Evolutionary conservation across 2,329 filamentous ascomycete genomes (phyloP).

Genomic region (Penicillium sp.): DNA sequence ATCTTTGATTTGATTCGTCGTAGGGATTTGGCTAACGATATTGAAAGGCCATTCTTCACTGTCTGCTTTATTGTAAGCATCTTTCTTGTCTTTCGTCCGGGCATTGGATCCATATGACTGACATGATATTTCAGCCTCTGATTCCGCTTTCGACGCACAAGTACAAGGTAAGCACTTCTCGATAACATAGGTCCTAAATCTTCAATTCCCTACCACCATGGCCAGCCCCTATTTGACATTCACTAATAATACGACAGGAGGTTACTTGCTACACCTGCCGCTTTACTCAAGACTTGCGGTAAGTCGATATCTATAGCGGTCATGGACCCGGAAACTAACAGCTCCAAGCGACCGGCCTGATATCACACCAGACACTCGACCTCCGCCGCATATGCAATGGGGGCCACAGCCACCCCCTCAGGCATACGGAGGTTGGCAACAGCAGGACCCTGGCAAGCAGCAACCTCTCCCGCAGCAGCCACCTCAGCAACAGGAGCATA

Average conservation of each 20-base stretch:
- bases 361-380: slow-evolving; percentile 36
- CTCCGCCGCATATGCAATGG: slow-evolving; percentile 27
- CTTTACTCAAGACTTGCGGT: slow-evolving; percentile 38
- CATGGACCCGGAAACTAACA: background rate
- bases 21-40: slow-evolving; percentile 7
- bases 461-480: slow-evolving; percentile 10
- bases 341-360: slow-evolving; percentile 34
- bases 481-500: slow-evolving; percentile 15
- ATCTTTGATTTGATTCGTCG: background rate
- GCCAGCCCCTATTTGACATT: background rate
- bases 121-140: slow-evolving; percentile 28
- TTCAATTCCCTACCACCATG: background rate
- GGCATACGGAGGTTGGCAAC: slow-evolving; percentile 17
- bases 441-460: background rate
- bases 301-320: slow-evolving; percentile 3
- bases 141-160: slow-evolving; percentile 40
- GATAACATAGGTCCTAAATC: background rate
- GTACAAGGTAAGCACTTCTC: slow-evolving; percentile 30
- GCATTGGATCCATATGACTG: slow-evolving; percentile 6
- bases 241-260: slow-evolving; percentile 30
- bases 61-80: slow-evolving; percentile 42
- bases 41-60: slow-evolving; percentile 43
- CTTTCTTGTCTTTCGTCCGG: background rate
- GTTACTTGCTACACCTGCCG: slow-evolving; percentile 38
- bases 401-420: slow-evolving; percentile 20